Percentiles rank a stretch among this genome's conserved stretches.
Evolutionary conservation across 768 basidiomycete genomes (phyloP).

Genomic region (Auricularia sp.): DNA sequence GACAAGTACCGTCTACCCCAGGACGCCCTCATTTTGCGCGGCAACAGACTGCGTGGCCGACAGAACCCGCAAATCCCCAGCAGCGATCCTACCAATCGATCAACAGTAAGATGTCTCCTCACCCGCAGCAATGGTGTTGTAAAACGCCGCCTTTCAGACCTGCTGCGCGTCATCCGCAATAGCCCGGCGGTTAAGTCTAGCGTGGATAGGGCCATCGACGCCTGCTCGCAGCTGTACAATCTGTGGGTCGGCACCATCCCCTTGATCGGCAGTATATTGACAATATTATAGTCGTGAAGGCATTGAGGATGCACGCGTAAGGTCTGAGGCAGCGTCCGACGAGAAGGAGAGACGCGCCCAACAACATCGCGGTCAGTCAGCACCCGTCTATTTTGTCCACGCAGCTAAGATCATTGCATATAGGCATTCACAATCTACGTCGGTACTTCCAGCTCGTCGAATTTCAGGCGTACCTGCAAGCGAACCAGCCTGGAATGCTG

Average conservation of each 20-base stretch:
- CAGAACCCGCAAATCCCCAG: conserved; percentile 14
- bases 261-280: neutral
- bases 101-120: conserved; percentile 53
- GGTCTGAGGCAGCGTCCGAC: conserved; percentile 68
- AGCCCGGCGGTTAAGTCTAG: conserved; percentile 76
- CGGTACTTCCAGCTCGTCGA: conserved; percentile 79
- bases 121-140: neutral
- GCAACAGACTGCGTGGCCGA: conserved; percentile 18
- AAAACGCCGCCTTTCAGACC: conserved; percentile 34
- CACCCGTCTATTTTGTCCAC: no score
- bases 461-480: conserved; percentile 84
- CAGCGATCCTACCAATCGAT: conserved; percentile 77
- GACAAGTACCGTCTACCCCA: neutral
- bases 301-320: conserved; percentile 73
- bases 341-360: conserved; percentile 54
- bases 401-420: no score
- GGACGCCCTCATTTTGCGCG: neutral
- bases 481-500: conserved; percentile 71
- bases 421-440: conserved; percentile 65
- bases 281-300: conserved; percentile 41
- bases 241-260: conserved; percentile 20
- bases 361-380: conserved; percentile 54
- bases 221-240: conserved; percentile 73
- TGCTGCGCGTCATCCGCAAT: conserved; percentile 76
- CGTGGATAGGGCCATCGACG: conserved; percentile 84